phyloP scores from a whole-genome alignment of 2,329 filamentous ascomycete genomes.

The Colletotrichum caudatum region DNA sequence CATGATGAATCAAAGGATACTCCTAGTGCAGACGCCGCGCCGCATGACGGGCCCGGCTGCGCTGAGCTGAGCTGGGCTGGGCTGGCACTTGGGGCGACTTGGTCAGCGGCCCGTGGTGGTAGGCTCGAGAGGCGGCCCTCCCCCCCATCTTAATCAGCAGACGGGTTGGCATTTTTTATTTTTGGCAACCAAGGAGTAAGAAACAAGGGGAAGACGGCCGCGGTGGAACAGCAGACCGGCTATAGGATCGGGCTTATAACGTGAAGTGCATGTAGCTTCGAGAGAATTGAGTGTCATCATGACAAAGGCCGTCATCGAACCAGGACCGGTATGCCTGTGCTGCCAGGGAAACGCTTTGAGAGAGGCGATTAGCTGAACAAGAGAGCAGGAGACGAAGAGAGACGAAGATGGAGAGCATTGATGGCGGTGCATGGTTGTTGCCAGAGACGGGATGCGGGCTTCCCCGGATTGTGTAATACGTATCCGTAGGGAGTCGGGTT shows the following conservation, averaged over 20 bases:
- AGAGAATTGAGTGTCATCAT: slow-evolving; percentile 11
- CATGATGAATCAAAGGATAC: not conserved
- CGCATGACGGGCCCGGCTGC: not conserved
- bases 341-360: not conserved
- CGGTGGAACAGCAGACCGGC: not conserved
- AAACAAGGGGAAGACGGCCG: not conserved
- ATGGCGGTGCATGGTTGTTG: slow-evolving; percentile 35
- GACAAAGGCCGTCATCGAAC: not conserved
- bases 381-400: not conserved
- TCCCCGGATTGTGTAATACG: slow-evolving; percentile 15
- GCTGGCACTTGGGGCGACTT: not conserved
- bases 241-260: not conserved
- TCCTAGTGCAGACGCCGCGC: not conserved
- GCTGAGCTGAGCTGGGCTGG: not conserved
- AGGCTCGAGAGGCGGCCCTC: not conserved
- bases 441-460: slow-evolving; percentile 14
- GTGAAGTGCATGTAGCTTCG: not conserved
- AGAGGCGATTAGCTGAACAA: not conserved
- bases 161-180: not conserved
- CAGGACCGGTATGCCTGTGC: not conserved
- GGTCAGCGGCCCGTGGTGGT: not conserved
- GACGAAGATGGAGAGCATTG: slow-evolving; percentile 15
- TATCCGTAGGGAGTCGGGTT: not conserved
- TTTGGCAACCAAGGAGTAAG: not conserved
- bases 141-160: not conserved